phyloP scores from a whole-genome alignment of 2,329 filamentous ascomycete species.

The Chaetomium olivaceum region DNA sequence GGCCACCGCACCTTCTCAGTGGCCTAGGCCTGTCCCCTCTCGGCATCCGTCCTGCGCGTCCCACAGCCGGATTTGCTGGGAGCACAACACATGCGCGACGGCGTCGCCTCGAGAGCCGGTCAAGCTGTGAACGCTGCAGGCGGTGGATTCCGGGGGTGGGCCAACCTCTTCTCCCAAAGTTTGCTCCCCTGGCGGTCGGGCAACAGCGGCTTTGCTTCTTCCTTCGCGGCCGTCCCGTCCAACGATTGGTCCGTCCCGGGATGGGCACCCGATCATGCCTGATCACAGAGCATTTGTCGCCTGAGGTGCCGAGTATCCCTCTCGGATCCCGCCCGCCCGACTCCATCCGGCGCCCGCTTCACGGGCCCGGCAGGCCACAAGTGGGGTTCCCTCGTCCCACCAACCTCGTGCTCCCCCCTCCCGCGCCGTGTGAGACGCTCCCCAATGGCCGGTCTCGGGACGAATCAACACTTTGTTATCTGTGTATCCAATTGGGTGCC shows the following conservation, averaged over 20 bases:
- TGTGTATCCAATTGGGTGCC: conserved; percentile 12
- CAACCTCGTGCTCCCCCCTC: conserved; percentile 11
- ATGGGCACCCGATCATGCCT: conserved; percentile 16
- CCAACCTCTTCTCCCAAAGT: background rate
- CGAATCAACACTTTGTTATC: background rate
- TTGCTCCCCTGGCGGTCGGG: conserved; percentile 9
- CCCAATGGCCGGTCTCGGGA: conserved; percentile 16
- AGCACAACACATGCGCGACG: background rate
- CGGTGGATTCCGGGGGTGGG: background rate
- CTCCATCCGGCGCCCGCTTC: conserved; percentile 14
- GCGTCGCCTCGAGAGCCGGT: background rate
- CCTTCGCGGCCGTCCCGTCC: background rate
- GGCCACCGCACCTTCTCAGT: background rate
- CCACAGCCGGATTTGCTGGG: background rate
- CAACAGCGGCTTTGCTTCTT: conserved; percentile 10
- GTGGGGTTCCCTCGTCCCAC: conserved; percentile 12
- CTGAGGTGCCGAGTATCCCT: conserved; percentile 3
- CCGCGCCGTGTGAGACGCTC: conserved; percentile 13
- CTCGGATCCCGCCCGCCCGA: conserved; percentile 12
- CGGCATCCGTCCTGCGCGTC: conserved; percentile 15
- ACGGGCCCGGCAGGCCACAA: conserved; percentile 17
- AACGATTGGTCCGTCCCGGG: conserved; percentile 15
- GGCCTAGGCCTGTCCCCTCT: background rate
- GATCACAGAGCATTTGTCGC: background rate
- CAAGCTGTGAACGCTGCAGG: background rate